These are phyloP conservation scores for Prunus dulcis DNA, from an alignment of 306 rosid genomes.

Conservation along the genomic window DNA sequence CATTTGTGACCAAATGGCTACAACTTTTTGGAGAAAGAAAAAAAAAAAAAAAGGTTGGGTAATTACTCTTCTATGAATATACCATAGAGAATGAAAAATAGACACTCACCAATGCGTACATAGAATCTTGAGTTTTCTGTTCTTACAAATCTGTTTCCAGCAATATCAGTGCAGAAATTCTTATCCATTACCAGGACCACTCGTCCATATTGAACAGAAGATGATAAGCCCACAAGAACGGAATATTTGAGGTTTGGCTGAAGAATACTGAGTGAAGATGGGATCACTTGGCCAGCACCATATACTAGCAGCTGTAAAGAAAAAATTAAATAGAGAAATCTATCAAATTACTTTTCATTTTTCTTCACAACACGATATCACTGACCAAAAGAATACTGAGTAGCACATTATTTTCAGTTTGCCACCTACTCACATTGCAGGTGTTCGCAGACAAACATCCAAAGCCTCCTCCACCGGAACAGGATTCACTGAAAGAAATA, in stretches of 20 bases:
- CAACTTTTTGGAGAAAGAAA: not conserved
- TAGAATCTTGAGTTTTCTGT: conserved; percentile 57
- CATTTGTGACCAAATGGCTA: not conserved
- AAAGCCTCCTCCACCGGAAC: conserved; percentile 64
- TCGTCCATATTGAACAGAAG: conserved; percentile 57
- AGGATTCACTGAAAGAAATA: conserved; percentile 75
- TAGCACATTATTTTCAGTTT: conserved; percentile 4
- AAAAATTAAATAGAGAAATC: conserved; percentile 4
- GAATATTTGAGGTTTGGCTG: conserved; percentile 65
- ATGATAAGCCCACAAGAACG: conserved; percentile 53
- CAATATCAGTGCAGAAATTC: conserved; percentile 72
- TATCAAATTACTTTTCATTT: conserved; percentile 20
- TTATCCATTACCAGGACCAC: conserved; percentile 78
- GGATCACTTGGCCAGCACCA: conserved; percentile 85
- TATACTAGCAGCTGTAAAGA: conserved; percentile 74
- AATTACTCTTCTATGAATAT: not conserved
- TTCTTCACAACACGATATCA: not conserved
- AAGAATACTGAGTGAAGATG: conserved; percentile 63
- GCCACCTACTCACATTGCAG: conserved; percentile 85
- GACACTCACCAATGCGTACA: conserved; percentile 72
- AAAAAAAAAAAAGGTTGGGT: not conserved
- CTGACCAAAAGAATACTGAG: not conserved
- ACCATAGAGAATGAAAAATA: not conserved
- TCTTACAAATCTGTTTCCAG: conserved; percentile 78
- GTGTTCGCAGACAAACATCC: conserved; percentile 63